Evolutionary conservation across 1,139 yeast species (phyloP), one percentile per base, ranked within the genome.

Genomic region (Groenewaldozyma auringiensis): DNA sequence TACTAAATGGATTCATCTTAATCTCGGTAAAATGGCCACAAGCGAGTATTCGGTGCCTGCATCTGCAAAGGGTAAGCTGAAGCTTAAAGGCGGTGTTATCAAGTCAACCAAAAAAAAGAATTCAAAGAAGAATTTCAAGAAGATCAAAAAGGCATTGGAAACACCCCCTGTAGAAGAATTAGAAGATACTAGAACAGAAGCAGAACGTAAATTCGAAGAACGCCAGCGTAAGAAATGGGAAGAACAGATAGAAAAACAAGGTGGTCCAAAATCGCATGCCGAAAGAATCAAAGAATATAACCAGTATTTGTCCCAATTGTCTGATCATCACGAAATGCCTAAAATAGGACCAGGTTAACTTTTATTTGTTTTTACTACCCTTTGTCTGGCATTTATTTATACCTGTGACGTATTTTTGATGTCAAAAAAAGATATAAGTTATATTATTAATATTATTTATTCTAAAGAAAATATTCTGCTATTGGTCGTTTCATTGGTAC

Each of bases 391-490:
- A n/a, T n/a, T n/a, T n/a, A n/a, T n/a, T n/a, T n/a, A n/a, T n/a
- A n/a, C n/a, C n/a, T n/a, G n/a, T n/a, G n/a, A n/a, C n/a, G n/a
- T n/a, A n/a, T n/a, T n/a, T n/a, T n/a, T n/a, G n/a, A n/a, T n/a
- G n/a, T n/a, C n/a, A n/a, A n/a, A n/a, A n/a, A n/a, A n/a, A n/a
- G n/a, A n/a, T n/a, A n/a, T n/a, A n/a, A n/a, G n/a, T n/a, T n/a
- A n/a, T n/a, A n/a, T n/a, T n/a, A n/a, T n/a, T n/a, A n/a, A n/a
- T n/a, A n/a, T n/a, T n/a, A n/a, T n/a, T n/a, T n/a, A n/a, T n/a
- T n/a, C 58, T 57, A 78, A 47, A 82, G 67, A 57, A 85, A 85
- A 61, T 85, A 85, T 59, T 85, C 95, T 2, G 85, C 83, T 59
- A 69, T 85, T 60, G 72, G 94, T 71, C 76, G 83, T 68, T 70